Conservation (phyloP, 2,329 filamentous ascomycete genomes). For the Calonectria pteridis region DNA sequence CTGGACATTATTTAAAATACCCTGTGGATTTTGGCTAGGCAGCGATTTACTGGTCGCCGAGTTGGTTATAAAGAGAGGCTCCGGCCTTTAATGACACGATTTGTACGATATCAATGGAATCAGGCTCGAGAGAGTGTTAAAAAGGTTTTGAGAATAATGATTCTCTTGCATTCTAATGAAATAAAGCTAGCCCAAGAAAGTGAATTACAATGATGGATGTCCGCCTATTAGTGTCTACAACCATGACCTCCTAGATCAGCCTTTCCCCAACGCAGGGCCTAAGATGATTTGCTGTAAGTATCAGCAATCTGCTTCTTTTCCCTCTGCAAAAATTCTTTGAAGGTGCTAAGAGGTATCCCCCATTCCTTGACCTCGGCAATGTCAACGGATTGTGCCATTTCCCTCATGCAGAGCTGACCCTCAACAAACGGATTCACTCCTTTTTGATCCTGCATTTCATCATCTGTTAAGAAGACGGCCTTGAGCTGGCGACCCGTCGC, state of each 20-base stretch:
- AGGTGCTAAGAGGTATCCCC: slow-evolving; percentile 56
- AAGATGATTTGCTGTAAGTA: slow-evolving; percentile 42
- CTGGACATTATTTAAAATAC: background rate
- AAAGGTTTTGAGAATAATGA: background rate
- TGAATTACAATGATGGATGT: background rate
- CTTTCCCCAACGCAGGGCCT: background rate
- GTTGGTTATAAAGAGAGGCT: background rate
- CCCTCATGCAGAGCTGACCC: slow-evolving; percentile 53
- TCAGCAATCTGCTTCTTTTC: slow-evolving; percentile 50
- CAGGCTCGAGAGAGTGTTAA: no score
- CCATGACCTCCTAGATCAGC: no score
- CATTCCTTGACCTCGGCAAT: slow-evolving; percentile 50
- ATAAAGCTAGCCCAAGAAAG: background rate
- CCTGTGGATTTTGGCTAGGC: background rate
- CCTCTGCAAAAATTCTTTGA: slow-evolving; percentile 57
- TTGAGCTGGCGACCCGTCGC: slow-evolving; percentile 52
- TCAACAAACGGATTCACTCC: slow-evolving; percentile 52
- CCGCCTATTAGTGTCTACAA: background rate
- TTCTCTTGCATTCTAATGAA: background rate
- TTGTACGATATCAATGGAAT: background rate
- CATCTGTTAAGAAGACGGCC: slow-evolving; percentile 54
- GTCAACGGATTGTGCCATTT: slow-evolving; percentile 52
- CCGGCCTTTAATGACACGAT: background rate
- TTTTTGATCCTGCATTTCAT: slow-evolving; percentile 53
- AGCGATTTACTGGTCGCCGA: background rate